Evolutionary conservation across 2,329 filamentous ascomycete genomes (phyloP).

Genomic region (Reticulascus tulasneorum): DNA sequence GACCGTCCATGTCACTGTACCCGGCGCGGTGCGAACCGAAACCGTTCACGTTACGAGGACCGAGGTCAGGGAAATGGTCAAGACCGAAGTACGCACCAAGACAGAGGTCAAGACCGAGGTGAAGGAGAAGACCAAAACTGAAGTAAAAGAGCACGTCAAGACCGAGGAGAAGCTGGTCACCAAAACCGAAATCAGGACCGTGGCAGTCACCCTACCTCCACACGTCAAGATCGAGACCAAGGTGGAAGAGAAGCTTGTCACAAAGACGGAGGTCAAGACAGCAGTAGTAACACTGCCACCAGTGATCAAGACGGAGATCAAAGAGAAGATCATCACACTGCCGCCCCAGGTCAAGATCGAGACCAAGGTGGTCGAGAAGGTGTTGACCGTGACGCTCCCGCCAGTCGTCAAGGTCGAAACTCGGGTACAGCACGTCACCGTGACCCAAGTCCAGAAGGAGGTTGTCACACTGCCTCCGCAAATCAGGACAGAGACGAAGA

Average conservation of each 20-base stretch:
- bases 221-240: constrained; percentile 1
- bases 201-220: neutral
- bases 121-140: constrained; percentile 3
- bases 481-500: constrained; percentile 6
- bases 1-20: constrained; percentile 6
- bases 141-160: constrained; percentile 1
- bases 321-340: constrained; percentile 2
- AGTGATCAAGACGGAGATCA: constrained; percentile 1
- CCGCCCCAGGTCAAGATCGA: neutral
- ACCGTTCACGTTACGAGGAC: constrained; percentile 9
- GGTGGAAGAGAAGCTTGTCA: constrained; percentile 3
- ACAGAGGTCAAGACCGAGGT: constrained; percentile 6
- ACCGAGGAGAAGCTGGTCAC: constrained; percentile 5
- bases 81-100: constrained; percentile 4
- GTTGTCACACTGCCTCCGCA: constrained; percentile 1
- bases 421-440: neutral
- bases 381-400: constrained; percentile 1
- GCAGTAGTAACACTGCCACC: constrained; percentile 1
- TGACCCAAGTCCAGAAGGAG: constrained; percentile 2
- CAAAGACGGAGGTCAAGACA: constrained; percentile 2
- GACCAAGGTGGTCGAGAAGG: neutral
- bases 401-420: constrained; percentile 2
- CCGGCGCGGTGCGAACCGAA: constrained; percentile 4
- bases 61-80: constrained; percentile 7
- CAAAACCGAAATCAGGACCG: neutral